Base-by-base conservation (phyloP, 768 basidiomycete species). In the Suillus plorans region DNA sequence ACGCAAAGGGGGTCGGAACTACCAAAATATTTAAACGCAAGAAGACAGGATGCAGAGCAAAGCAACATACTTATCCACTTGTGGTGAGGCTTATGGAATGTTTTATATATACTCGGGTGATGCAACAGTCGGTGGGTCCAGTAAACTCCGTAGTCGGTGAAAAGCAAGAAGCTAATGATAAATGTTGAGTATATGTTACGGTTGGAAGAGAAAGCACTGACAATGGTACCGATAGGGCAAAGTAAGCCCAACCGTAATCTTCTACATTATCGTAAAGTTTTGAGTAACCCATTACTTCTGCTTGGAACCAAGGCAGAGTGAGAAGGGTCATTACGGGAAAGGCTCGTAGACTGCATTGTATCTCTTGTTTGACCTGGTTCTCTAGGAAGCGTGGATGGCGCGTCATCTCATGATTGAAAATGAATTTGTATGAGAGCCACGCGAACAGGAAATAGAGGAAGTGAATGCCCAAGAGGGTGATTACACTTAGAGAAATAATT, bases 1-100 rank as follows among this genome's bases (percentile, higher is more conserved):
- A 97, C 41, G 97, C 93, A 71, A 94, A 99, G 0, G 97, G 97
- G 0, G 97, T 97, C 5, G 97, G 96, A 66, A 99, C 95, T 97
- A 72, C 1, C 22, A 57, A 55, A 18, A 60, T 9, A 39, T 50
- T 49, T 37, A n/a, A 66, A 66, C 47, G 65, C 66, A n/a, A 64
- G n/a, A 10, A 62, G 42, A 61, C 37, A 60, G 56, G 59, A 47
- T 49, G 34, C 56, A 52, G 39, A 37, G 44, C 59, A 31, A 28
- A 5, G 57, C 20, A 39, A 87, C 95, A 63, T 76, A 97, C 95
- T 87, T 68, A 99, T 82, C 97, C 97, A 99, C 78, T 93, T 96
- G 84, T 99, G 97, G 76, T 99, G 97, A 1, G 97, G 95, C 77
- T 99, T 99, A 78, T 99, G 97, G 55, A 99, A 71, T 63, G 83